Conservation (phyloP, 805 yeast species). For the Cyberlindnera nakhonratchasimensis region DNA sequence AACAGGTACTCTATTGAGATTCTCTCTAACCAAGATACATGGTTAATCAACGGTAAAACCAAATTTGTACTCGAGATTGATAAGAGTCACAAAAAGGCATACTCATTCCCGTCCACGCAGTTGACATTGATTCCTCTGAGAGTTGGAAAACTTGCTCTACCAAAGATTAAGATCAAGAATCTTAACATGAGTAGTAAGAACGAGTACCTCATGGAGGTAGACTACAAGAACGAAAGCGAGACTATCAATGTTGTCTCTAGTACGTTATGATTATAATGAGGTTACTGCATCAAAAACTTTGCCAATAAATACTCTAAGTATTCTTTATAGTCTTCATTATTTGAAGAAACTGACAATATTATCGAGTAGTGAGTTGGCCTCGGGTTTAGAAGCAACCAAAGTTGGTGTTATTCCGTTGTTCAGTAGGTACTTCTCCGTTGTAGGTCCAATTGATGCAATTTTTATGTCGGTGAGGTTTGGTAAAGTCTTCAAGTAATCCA, state of each 20-base stretch:
- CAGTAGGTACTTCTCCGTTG: constrained; percentile 65
- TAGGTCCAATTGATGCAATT: constrained; percentile 89
- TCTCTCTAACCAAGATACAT: constrained; percentile 54
- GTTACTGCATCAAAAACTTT: too few relatives aligned
- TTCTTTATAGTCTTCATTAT: too few relatives aligned
- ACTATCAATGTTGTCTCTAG: constrained; percentile 71
- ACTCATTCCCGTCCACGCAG: constrained; percentile 24
- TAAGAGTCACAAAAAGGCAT: constrained; percentile 12
- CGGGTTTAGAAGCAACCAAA: constrained; percentile 70
- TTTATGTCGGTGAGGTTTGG: constrained; percentile 23
- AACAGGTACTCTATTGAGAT: constrained; percentile 45
- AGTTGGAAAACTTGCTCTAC: constrained; percentile 69
- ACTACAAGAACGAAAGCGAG: constrained; percentile 65
- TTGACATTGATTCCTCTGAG: constrained; percentile 68
- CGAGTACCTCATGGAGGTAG: constrained; percentile 51
- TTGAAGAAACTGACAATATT: constrained; percentile 23
- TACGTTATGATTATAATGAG: constrained; percentile 2
- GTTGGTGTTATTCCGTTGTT: constrained; percentile 52
- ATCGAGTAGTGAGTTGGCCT: constrained; percentile 52
- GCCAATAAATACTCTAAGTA: too few relatives aligned
- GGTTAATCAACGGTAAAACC: constrained; percentile 78
- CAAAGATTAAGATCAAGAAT: constrained; percentile 50
- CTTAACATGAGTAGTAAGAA: constrained; percentile 30
- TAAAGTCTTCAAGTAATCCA: constrained; percentile 38
- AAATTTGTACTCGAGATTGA: constrained; percentile 46